phyloP scores from a whole-genome alignment of 305 asterid species.

The Fraxinus sp. region DNA sequence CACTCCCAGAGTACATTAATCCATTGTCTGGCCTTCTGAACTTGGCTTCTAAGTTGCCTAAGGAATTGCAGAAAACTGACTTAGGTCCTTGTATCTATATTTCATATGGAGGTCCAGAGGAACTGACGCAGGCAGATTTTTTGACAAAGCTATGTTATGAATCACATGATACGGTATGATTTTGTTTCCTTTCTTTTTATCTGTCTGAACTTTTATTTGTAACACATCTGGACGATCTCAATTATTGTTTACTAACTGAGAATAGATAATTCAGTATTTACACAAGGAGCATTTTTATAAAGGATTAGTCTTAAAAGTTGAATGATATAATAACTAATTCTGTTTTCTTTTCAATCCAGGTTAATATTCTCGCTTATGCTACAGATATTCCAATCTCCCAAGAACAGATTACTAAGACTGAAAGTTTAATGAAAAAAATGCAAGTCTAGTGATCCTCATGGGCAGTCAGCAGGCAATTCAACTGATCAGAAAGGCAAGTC shows the following conservation, averaged over 20 bases:
- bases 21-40: conserved; percentile 81
- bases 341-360: conserved; percentile 56
- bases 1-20: conserved; percentile 78
- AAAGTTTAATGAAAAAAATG: conserved; percentile 51
- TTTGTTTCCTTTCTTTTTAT: conserved; percentile 22
- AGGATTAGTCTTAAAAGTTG: conserved; percentile 2
- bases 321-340: conserved; percentile 21
- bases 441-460: conserved; percentile 42
- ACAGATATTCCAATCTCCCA: conserved; percentile 67
- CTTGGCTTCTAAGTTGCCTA: conserved; percentile 67
- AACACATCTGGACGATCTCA: not conserved
- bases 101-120: conserved; percentile 76
- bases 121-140: conserved; percentile 61
- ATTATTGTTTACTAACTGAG: not conserved
- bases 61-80: conserved; percentile 57
- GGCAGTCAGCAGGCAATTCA: conserved; percentile 52
- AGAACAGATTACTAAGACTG: conserved; percentile 62
- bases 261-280: not conserved
- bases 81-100: conserved; percentile 81
- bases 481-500: conserved; percentile 67
- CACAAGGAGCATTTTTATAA: conserved; percentile 14
- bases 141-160: conserved; percentile 70
- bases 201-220: not conserved
- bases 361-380: conserved; percentile 85
- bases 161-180: conserved; percentile 79